Evolutionary conservation across 208 protist genomes (phyloP), one percentile per base, ranked within the genome.

Genomic region (Leptomonas seymouri): DNA sequence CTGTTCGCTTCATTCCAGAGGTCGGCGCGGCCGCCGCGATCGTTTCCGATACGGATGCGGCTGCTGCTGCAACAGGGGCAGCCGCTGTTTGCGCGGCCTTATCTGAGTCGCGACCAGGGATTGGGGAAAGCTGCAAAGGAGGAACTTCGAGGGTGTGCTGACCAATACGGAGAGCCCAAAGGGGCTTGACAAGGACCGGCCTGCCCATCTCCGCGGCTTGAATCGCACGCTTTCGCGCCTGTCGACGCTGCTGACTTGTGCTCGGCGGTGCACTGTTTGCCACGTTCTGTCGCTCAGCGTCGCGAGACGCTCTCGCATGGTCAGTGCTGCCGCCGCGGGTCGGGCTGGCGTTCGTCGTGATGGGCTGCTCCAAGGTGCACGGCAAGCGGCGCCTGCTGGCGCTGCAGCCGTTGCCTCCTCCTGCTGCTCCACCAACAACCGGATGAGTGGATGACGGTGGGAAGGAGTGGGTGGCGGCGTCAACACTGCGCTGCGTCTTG

Each of bases 161-260:
- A 6, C 65, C 70, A 45, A 81, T 60, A 48, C 51, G 68, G 0
- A 81, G 30, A n/a, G 60, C 71, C 76, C 76, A 81, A 14, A 76
- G 58, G 34, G 76, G 76, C 55, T 72, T 70, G 46, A 81, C 76
- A 16, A 81, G 46, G 36, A 72, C 66, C 46, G 73, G 73, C 21
- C 31, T 51, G 7, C 60, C 65, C 53, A 73, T 68, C 44, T 67
- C 65, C 6, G 73, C 66, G 9, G 59, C 65, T 49, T 72, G 71
- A 5, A 70, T 77, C 28, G 71, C 63, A 14, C 55, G 71, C 25
- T 39, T 53, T 55, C 71, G 48, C 23, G 71, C 50, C 14, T 62
- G 48, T 21, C 69, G 61, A 15, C 69, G 69, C 54, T 68, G 61
- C 69, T 68, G 69, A 27, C 69, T 63, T 8, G 30, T 44, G 20